Evolutionary conservation across 2,329 filamentous ascomycete genomes (phyloP), one percentile per base, ranked within the genome.

Genomic region (Arthroderma sp.): DNA sequence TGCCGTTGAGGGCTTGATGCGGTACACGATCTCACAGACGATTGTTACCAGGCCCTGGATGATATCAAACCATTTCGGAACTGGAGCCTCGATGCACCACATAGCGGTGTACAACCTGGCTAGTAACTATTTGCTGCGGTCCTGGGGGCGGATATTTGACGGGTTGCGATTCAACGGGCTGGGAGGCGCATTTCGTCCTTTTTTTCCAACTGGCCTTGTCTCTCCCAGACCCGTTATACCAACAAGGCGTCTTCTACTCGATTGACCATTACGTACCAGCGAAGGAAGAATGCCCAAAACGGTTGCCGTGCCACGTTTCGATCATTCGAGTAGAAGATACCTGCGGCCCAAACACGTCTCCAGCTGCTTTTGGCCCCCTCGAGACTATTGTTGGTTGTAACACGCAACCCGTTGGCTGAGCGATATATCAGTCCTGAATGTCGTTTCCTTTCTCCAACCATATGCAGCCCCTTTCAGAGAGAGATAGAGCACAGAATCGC

Each of bases 1-100:
- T 54, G 73, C 70, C 9, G 66, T 70, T 15, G 55, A 54, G 54
- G 66, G 72, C n/a, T 51, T 66, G 68, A 54, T 62, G 66, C 11
- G 63, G 58, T 39, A 69, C 70, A 1, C 11, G 3, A 9, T 43
- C 15, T 17, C 5, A 2, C 15, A 41, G 11, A 41, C 19, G 38
- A n/a, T 2, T 6, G 37, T 17, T 39, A 11, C 17, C 37, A 39
- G n/a, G n/a, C n/a, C n/a, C n/a, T n/a, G n/a, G n/a, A n/a, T n/a
- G n/a, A n/a, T 4, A 15, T 17, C 15, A 39, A 17, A 15, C n/a
- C n/a, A n/a, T n/a, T 41, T 17, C 38, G 19, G 33, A 35, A 11
- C 33, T 5, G 33, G 33, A 13, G 38, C n/a, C 15, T 41, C 38
- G 38, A 43, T 21, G 17, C 17, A 21, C n/a, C 8, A 43, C 8